Evolutionary conservation across 2,329 filamentous ascomycete species (phyloP), one percentile per base, ranked within the genome.

Genomic region (Pseudogymnoascus sp.): DNA sequence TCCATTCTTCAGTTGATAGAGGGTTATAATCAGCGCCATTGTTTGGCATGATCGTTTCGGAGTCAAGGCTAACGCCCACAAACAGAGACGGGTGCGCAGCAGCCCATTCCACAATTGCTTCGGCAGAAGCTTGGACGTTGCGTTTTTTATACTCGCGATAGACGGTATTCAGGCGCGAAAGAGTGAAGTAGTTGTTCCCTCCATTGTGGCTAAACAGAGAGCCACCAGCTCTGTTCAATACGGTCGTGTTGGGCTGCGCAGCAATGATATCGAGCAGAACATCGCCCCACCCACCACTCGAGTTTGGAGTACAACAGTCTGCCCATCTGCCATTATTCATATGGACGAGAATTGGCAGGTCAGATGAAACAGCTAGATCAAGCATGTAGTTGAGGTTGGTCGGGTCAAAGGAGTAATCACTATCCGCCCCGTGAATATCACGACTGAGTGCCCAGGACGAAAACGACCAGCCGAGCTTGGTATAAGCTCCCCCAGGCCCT

Each of bases 261-360:
- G 65, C 65, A 44, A 67, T 66, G 38, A 60, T 38, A 60, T 66
- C 64, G 6, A 67, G 59, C 10, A 65, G 56, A 24, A 37, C 21
- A 66, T 67, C 65, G n/a, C 63, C 63, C 65, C 65, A 67, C 2
- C 64, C 65, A 1, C 64, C 64, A 29, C 40, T 56, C 1, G 61
- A 63, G 33, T 67, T 67, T 7, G 65, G 64, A 21, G 65, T 67
- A 26, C 65, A 67, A 33, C 65, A 67, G 37, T 66, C 64, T 5
- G 65, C 64, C 64, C 64, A 67, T 21, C 65, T 56, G 0, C 65
- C 65, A 61, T 66, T 63, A 33, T 67, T 67, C 65, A 67, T 67
- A 44, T 67, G 65, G 13, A 67, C 63, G 3, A 67, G 35, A 14
- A 64, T 64, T 19, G 65, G 65, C 1, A 67, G 35, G 14, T 31